A percentile compares a stretch with the other conserved stretches of the same genome.
Conservation (phyloP, 2,329 filamentous ascomycete genomes). For the Alternaria conjuncta region DNA sequence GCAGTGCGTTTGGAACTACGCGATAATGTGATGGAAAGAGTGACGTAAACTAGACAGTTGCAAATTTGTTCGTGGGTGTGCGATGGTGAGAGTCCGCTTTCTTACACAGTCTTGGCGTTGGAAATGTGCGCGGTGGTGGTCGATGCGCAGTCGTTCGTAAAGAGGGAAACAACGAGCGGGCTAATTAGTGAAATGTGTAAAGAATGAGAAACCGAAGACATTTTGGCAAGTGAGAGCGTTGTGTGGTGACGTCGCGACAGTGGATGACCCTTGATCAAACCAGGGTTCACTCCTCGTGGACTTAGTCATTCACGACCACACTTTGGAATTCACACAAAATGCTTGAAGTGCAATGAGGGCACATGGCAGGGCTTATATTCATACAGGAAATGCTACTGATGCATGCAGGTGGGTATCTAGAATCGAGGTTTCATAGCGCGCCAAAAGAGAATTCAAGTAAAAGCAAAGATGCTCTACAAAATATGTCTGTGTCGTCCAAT, state of each 20-base stretch:
- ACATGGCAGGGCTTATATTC: neutral
- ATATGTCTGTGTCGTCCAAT: constrained; percentile 1
- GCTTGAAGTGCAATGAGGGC: neutral
- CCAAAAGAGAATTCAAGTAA: neutral
- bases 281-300: neutral
- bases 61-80: neutral
- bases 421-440: neutral
- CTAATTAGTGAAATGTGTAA: neutral
- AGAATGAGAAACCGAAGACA: neutral
- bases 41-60: neutral
- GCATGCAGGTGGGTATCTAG: neutral
- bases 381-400: neutral
- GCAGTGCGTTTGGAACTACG: neutral
- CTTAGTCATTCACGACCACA: neutral
- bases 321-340: neutral
- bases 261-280: constrained; percentile 4
- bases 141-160: neutral
- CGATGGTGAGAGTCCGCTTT: neutral
- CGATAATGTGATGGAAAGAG: neutral
- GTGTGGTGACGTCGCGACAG: neutral
- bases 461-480: neutral
- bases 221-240: neutral
- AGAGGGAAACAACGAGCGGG: neutral
- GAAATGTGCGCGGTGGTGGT: neutral
- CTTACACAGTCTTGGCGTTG: neutral